phyloP scores from a whole-genome alignment of 164 flowering plant genomes.

The Aristolochia fimbriata region DNA sequence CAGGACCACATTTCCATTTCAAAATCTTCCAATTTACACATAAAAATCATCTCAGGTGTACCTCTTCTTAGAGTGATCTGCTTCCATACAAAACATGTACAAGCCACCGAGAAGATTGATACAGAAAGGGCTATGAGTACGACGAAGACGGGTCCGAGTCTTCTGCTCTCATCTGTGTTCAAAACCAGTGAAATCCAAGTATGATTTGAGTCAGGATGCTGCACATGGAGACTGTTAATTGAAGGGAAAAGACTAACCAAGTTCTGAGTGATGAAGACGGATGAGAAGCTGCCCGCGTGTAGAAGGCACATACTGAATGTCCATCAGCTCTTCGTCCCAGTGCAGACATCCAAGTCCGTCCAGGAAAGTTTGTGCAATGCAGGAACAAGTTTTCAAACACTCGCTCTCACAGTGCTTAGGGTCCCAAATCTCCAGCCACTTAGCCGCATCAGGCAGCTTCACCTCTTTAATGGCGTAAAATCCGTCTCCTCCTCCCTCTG shows the following conservation, averaged over 20 bases:
- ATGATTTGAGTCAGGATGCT: too few species aligned
- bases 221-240: not conserved
- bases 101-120: too few species aligned
- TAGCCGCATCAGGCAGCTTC: not conserved
- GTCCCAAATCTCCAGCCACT: not conserved
- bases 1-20: not conserved
- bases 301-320: not conserved
- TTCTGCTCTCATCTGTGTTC: too few species aligned
- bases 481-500: not conserved
- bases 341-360: not conserved
- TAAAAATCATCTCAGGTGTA: too few species aligned
- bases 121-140: too few species aligned
- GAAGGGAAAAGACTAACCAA: not conserved
- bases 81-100: too few species aligned
- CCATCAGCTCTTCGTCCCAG: not conserved
- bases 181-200: too few species aligned
- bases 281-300: not conserved
- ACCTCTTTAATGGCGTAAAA: not conserved
- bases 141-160: too few species aligned
- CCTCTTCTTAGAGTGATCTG: too few species aligned
- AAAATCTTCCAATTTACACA: not conserved
- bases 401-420: not conserved
- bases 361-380: not conserved
- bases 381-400: slow-evolving; percentile 2
- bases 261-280: not conserved